Conservation (phyloP, 2,329 filamentous ascomycete genomes). For the Sporothrix dimorphospora region DNA sequence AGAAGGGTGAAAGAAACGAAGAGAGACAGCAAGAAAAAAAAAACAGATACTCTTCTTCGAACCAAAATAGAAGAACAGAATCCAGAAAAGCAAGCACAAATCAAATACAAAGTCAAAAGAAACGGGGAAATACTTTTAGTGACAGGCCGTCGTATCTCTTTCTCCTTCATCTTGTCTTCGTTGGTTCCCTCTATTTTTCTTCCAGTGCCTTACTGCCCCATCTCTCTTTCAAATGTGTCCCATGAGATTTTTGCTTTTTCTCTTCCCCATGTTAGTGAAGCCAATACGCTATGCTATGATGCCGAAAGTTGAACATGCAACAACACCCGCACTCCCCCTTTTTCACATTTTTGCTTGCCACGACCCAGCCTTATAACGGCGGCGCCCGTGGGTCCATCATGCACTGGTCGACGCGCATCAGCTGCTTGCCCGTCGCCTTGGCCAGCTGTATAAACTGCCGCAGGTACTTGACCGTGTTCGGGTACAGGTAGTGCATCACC, state of each 20-base stretch:
- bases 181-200: neutral
- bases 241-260: neutral
- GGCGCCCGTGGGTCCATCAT: constrained; percentile 44
- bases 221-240: neutral
- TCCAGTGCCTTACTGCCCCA: neutral
- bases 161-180: neutral
- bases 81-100: neutral
- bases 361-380: constrained; percentile 32
- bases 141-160: neutral
- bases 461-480: constrained; percentile 65
- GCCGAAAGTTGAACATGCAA: neutral
- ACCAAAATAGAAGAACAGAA: neutral
- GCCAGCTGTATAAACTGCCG: constrained; percentile 66
- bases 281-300: constrained; percentile 17
- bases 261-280: neutral
- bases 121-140: neutral
- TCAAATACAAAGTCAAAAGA: neutral
- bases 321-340: neutral
- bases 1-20: neutral
- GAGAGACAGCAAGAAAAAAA: neutral
- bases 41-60: neutral
- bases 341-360: neutral
- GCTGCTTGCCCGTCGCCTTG: constrained; percentile 63
- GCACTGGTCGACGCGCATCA: constrained; percentile 45
- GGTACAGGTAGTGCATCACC: constrained; percentile 71